phyloP scores from a whole-genome alignment of 345 rosid species.

The Durio zibethinus region DNA sequence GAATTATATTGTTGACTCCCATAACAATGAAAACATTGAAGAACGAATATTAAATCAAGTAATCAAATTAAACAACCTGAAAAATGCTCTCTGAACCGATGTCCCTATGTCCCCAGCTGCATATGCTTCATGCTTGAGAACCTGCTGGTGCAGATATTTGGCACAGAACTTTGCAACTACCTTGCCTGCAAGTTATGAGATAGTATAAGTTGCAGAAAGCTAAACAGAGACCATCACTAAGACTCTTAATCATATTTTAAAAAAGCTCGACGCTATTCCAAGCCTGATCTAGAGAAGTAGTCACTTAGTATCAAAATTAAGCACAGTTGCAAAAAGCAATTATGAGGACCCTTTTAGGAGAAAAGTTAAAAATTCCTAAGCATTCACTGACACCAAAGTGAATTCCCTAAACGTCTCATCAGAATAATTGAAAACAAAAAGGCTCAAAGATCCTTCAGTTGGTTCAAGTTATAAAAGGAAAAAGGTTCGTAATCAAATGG shows the following conservation, averaged over 20 bases:
- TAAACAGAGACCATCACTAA: neutral
- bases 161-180: constrained; percentile 94
- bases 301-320: neutral
- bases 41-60: neutral
- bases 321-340: neutral
- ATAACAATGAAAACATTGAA: neutral
- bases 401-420: neutral
- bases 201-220: neutral
- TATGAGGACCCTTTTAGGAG: neutral
- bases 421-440: neutral
- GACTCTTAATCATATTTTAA: neutral
- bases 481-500: neutral
- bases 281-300: neutral
- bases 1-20: neutral
- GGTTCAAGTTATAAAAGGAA: neutral
- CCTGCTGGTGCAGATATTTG: constrained; percentile 85
- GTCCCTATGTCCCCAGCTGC: constrained; percentile 68
- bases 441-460: neutral
- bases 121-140: constrained; percentile 64
- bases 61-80: constrained; percentile 48
- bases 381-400: neutral
- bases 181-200: constrained; percentile 55
- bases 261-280: neutral
- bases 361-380: neutral
- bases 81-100: constrained; percentile 71